Conservation (phyloP, 1,284 basidiomycete genomes). For the Takashimella tepidaria region DNA sequence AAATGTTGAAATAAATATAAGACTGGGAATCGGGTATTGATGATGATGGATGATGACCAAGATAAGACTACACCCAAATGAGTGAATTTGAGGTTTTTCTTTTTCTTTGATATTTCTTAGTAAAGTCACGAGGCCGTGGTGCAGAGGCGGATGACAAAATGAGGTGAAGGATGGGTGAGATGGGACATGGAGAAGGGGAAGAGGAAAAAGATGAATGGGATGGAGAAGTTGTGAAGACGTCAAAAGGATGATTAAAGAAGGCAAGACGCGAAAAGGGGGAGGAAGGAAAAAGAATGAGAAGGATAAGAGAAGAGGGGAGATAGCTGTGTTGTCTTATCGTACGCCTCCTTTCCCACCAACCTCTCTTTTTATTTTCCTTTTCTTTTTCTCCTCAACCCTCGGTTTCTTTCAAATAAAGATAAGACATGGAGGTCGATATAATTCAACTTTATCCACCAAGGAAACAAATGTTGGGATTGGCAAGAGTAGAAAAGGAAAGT, state of each 20-base stretch:
- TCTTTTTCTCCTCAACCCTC: too few relatives aligned
- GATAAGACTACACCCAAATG: too few relatives aligned
- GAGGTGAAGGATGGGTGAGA: too few relatives aligned
- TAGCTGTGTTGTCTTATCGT: neutral
- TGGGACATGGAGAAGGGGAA: too few relatives aligned
- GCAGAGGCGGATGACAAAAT: too few relatives aligned
- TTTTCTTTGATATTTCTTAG: too few relatives aligned
- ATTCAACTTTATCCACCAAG: neutral
- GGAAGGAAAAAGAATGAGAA: neutral
- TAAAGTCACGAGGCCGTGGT: too few relatives aligned
- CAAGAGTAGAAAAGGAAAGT: too few relatives aligned
- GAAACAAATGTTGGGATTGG: neutral
- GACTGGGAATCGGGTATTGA: slow-evolving; percentile 4
- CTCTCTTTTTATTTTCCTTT: neutral
- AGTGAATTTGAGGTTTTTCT: too few relatives aligned
- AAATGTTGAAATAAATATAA: slow-evolving; percentile 1
- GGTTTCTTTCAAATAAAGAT: neutral
- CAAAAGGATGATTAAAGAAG: too few relatives aligned
- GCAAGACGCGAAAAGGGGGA: neutral
- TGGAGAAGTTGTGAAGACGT: too few relatives aligned
- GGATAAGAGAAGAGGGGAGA: neutral
- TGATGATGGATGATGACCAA: neutral
- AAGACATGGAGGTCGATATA: neutral
- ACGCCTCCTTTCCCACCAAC: neutral
- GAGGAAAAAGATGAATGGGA: too few relatives aligned